Base-by-base conservation (phyloP, 2,329 filamentous ascomycete species). In the Monosporascus sp. region DNA sequence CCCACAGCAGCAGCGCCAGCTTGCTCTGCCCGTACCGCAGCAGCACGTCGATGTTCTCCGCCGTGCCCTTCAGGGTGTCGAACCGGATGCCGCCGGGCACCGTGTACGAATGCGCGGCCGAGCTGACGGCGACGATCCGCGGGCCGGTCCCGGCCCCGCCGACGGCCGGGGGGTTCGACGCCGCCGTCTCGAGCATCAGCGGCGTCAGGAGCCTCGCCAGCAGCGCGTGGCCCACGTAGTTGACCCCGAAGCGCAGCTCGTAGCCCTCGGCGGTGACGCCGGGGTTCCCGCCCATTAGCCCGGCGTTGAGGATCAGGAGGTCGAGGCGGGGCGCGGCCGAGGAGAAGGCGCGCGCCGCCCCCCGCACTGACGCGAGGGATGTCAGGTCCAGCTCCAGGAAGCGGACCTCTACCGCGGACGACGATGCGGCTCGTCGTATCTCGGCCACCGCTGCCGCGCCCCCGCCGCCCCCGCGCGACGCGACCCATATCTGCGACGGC, bases 1-100 rank as follows among this genome's bases (percentile, higher is more conserved):
- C 66, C 59, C 73, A 76, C 3, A 78, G 64, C 5, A 79, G 59
- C 55, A 78, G 75, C 0, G 78, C 78, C 2, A 80, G 63, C 58
- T 81, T 80, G 47, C 69, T 72, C 56, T 77, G 73, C 0, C 71
- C 74, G 57, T 81, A 81, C 14, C 74, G 67, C 5, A 56, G 54
- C 65, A 69, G 73, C 8, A 64, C 56, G 19, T 67, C 67, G 11
- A 52, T 14, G n/a, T 48, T 53, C 26, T 27, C 49, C 6, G 48
- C 49, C 17, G 62, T 64, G 47, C 64, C 40, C 40, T 43, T 64
- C 31, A 66, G 56, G 3, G 64, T 54, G 5, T 63, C 53, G 45
- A 75, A 70, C 16, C 56, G 40, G 51, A 74, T 67, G 5, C 62
- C 65, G 4, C 57, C 62, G 22, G 61, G 55, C 2, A 63, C 62